These are phyloP conservation scores for Brassica carinata DNA, from an alignment of 345 rosid genomes.

Conservation along the genomic window DNA sequence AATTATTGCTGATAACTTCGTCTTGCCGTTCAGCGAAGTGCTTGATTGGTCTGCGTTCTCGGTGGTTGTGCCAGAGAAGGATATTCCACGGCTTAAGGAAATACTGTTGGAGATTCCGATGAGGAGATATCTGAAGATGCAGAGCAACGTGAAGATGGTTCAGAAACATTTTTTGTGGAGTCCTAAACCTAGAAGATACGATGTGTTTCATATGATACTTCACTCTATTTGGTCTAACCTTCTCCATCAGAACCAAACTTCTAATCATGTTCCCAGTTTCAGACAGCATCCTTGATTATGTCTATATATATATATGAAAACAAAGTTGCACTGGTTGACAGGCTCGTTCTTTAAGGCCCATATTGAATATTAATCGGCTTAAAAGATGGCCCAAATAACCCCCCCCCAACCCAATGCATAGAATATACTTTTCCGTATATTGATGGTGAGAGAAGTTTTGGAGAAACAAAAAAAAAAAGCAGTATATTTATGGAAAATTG, in stretches of 20 bases:
- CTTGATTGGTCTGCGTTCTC: constrained; percentile 87
- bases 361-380: not conserved
- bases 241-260: constrained; percentile 53
- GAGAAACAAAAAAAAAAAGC: not conserved
- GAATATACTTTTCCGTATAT: not conserved
- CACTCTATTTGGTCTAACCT: constrained; percentile 86
- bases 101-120: constrained; percentile 65
- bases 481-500: not conserved
- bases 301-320: not conserved
- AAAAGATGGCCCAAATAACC: not conserved
- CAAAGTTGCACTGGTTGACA: not conserved
- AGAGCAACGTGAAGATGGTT: constrained; percentile 69
- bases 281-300: constrained; percentile 3
- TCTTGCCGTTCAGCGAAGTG: constrained; percentile 73
- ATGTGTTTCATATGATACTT: constrained; percentile 90
- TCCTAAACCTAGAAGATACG: constrained; percentile 66
- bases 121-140: constrained; percentile 67
- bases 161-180: constrained; percentile 93
- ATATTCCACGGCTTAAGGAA: constrained; percentile 83
- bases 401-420: not conserved
- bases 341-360: not conserved
- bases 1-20: constrained; percentile 84
- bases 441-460: not conserved
- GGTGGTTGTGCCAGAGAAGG: constrained; percentile 70
- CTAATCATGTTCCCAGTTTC: constrained; percentile 8